Percentiles rank a stretch among this genome's conserved stretches.
Conservation (phyloP, 208 protist species). For the Strigomonas culicis region DNA sequence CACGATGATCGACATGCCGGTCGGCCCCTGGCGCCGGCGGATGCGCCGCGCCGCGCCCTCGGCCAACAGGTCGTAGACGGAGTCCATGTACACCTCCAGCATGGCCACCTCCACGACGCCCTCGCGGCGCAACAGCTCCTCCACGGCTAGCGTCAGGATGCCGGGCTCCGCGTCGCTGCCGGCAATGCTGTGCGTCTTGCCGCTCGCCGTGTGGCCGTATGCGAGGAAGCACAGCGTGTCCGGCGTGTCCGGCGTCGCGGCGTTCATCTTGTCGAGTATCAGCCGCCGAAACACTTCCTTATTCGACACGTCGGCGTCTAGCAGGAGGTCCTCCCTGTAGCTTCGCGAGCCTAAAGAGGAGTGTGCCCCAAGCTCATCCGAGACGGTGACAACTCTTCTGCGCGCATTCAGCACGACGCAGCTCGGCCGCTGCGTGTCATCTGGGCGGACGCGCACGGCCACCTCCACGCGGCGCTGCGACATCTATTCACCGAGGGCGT, state of each 20-base stretch:
- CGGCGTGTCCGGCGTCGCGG: conserved; percentile 38
- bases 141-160: conserved; percentile 60
- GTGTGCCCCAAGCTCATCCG: conserved; percentile 15
- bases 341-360: conserved; percentile 12
- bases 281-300: conserved; percentile 59
- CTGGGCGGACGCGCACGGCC: conserved; percentile 56
- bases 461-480: conserved; percentile 54
- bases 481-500: not conserved
- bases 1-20: conserved; percentile 55
- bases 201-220: conserved; percentile 88
- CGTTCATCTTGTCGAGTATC: conserved; percentile 46
- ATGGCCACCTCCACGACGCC: conserved; percentile 83
- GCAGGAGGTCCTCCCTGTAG: conserved; percentile 38
- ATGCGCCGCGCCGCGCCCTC: conserved; percentile 53
- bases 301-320: conserved; percentile 45
- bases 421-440: conserved; percentile 9
- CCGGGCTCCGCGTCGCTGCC: conserved; percentile 61
- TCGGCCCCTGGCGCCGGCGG: conserved; percentile 23
- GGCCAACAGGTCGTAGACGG: conserved; percentile 76
- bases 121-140: conserved; percentile 61
- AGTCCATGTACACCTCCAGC: conserved; percentile 85
- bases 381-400: conserved; percentile 17
- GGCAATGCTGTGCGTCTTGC: conserved; percentile 87
- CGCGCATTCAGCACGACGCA: conserved; percentile 38
- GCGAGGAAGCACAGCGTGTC: conserved; percentile 87